These are phyloP conservation scores for Nakazawaea sp. DNA, from an alignment of 805 yeast genomes.

Conservation along the genomic window DNA sequence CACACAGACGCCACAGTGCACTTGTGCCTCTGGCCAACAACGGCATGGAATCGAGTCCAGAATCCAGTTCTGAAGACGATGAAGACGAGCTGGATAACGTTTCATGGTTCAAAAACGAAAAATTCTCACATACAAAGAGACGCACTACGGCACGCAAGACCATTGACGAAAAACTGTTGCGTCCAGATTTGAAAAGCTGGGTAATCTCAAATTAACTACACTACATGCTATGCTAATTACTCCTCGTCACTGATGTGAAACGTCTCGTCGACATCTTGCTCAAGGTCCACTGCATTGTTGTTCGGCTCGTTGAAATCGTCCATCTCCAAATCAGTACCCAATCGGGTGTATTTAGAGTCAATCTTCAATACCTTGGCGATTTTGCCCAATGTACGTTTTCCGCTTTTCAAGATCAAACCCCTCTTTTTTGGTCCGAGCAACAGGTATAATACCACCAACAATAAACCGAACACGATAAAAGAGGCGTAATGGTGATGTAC, in stretches of 20 bases:
- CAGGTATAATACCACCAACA: conserved; percentile 1
- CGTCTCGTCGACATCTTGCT: conserved; percentile 13
- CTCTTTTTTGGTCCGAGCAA: conserved; percentile 10
- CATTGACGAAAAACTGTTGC: conserved; percentile 22
- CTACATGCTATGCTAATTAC: background rate
- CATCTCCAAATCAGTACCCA: background rate
- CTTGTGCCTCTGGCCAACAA: too few species aligned
- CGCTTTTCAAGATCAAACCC: conserved; percentile 1
- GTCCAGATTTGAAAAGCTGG: conserved; percentile 38
- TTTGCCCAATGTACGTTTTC: conserved; percentile 2
- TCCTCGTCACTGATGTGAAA: conserved; percentile 11
- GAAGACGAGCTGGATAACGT: too few species aligned
- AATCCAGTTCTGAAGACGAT: too few species aligned
- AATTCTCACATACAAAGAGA: too few species aligned
- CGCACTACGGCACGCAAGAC: too few species aligned
- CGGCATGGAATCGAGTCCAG: too few species aligned
- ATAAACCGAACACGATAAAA: background rate
- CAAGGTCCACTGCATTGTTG: conserved; percentile 16
- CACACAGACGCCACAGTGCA: conserved; percentile 17
- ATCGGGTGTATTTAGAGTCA: background rate
- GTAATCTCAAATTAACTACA: conserved; percentile 15
- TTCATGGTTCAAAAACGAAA: too few species aligned
- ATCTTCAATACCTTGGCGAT: conserved; percentile 1
- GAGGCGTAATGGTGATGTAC: background rate
- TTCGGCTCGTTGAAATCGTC: background rate